Evolutionary conservation across 768 basidiomycete species (phyloP), one percentile per base, ranked within the genome.

Genomic region (Podaxis sp.): DNA sequence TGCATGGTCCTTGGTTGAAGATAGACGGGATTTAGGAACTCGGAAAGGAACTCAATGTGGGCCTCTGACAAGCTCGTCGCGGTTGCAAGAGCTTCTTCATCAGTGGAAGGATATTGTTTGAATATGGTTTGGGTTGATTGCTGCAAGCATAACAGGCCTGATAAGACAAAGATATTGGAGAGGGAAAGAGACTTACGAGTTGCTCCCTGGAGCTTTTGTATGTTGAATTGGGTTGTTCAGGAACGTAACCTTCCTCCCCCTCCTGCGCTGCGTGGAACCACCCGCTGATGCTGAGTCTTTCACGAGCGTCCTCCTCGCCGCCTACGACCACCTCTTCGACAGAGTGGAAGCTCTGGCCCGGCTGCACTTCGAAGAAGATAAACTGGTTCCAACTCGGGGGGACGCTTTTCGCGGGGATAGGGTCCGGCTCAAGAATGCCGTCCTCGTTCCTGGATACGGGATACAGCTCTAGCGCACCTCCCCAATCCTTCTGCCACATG

Each of bases 231-330:
- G 74, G 70, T 15, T 75, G 64, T 49, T 88, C 87, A 0, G 80
- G 76, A 52, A 84, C 80, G 69, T 93, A 94, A 0, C 93, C 95
- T 41, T 95, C 91, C 73, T 99, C 96, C 11, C 92, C 94, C 66
- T 90, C 87, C 70, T 96, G 87, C 0, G 94, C 89, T 24, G 89
- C 87, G 72, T 99, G 96, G 78, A 98, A 99, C 96, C 96, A 99
- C 6, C 96, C 96, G 68, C 91, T 95, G 68, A 98, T 91, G 66
- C 91, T 94, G 68, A 98, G 75, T 38, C 96, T 80, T 68, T 89
- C 83, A 49, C 87, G 76, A 0, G 88, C 89, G 49, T 91, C 90
- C 65, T 87, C 85, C 52, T 80, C 82, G 52, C 87, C 86, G 0
- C 87, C 90, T 0, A 93, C 89, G n/a, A 96, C 86, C 36, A 98